Base-by-base conservation (phyloP, 768 basidiomycete genomes). In the Lenzites betulinus region DNA sequence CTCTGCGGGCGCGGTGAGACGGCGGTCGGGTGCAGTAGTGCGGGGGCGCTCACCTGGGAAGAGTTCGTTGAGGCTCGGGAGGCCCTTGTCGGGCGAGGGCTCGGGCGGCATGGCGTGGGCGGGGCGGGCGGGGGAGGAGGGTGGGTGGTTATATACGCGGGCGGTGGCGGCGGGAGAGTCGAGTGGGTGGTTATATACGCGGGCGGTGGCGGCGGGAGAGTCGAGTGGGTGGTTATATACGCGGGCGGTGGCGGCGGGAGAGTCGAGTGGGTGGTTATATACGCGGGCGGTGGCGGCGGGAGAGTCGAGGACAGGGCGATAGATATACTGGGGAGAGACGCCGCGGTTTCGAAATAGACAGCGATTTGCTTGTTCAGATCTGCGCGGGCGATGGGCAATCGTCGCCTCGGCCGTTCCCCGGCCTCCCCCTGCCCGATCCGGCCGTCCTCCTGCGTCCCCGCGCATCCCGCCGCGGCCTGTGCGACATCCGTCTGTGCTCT, bases 11-110 rank as follows among this genome's bases (percentile, higher is more conserved):
- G 20, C 18, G 8, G 15, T 12, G 54, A 39, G 35, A 49, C 25
- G 59, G 2, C 20, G 35, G 9, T 11, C 52, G 62, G 44, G 22
- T 38, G 48, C 20, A 25, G 20, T 33, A 25, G 15, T 0, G 30
- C 30, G 12, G 51, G 16, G 2, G n/a, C 8, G 50, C 52, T 20
- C 30, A 64, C 67, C 67, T 25, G 67, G 67, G 33, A 68, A 63
- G 54, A 68, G 60, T 33, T 68, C 64, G 56, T 68, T 66, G 59
- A 68, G 65, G 60, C 67, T 68, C 9, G 67, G 67, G 51, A 68
- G 63, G 23, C 44, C 52, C 51, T 46, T 41, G 25, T 58, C 56
- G 50, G 49, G 51, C 18, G 44, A 51, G 47, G 48, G 33, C 46
- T 56, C 55, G 25, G 47, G 55, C 25, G 55, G 49, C 3, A 38